phyloP scores from a whole-genome alignment of 495 filamentous ascomycete species.

The Penicillium paxilli region DNA sequence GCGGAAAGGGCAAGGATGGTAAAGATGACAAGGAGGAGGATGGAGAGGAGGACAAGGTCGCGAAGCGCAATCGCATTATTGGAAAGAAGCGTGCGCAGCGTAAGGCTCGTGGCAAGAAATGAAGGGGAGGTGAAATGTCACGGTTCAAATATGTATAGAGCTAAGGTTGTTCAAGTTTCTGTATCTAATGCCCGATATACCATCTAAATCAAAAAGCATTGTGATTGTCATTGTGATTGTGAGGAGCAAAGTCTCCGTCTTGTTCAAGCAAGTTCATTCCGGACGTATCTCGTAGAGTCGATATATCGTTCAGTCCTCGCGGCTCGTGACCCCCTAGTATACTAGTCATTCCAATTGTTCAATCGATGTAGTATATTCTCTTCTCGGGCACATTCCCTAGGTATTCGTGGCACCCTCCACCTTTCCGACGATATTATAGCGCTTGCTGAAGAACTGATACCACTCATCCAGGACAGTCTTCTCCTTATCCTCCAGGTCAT shows the following conservation, averaged over 20 bases:
- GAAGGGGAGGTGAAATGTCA: constrained; percentile 5
- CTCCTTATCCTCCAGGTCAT: constrained; percentile 82
- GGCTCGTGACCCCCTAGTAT: background rate
- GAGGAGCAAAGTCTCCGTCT: background rate
- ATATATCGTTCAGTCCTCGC: background rate
- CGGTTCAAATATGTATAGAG: constrained; percentile 19
- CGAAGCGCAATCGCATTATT: constrained; percentile 66
- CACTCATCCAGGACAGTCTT: constrained; percentile 85
- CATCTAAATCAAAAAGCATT: constrained; percentile 24
- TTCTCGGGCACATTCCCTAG: too few relatives aligned
- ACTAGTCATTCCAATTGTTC: background rate
- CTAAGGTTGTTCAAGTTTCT: too few relatives aligned
- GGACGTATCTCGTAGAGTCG: constrained; percentile 12
- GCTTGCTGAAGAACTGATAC: constrained; percentile 92
- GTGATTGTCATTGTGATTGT: constrained; percentile 12
- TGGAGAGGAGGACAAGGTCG: constrained; percentile 53
- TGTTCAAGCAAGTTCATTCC: background rate
- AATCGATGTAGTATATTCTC: too few relatives aligned
- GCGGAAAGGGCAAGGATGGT: constrained; percentile 23
- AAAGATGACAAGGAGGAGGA: constrained; percentile 23
- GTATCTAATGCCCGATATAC: constrained; percentile 17
- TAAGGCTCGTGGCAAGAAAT: constrained; percentile 46
- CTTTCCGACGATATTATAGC: constrained; percentile 89
- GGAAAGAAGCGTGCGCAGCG: constrained; percentile 65
- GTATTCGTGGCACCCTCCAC: constrained; percentile 54